Evolutionary conservation across 768 basidiomycete genomes (phyloP), one percentile per base, ranked within the genome.

Genomic region (Suillus hirtellus): DNA sequence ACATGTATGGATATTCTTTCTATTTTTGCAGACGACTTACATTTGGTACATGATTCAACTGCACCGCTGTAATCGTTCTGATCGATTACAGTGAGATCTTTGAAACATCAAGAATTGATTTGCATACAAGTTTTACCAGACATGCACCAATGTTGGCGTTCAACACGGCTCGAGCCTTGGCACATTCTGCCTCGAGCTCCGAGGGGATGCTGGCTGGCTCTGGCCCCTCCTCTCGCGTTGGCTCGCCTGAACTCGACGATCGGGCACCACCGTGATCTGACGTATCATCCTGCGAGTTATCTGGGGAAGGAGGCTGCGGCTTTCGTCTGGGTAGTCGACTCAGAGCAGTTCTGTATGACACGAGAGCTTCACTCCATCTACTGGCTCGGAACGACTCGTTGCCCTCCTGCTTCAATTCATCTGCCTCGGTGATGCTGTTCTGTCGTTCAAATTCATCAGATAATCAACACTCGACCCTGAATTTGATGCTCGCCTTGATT

Each of bases 61-160:
- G 87, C 92, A 64, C 89, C 86, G 72, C 90, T 89, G 73, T 94
- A 83, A 52, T 94, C 89, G 44, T 83, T 86, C 92, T 95, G 67
- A 58, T 27, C 6, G 17, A 27, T 8, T 10, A 59, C 60, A 53
- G 15, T 59, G 10, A 27, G 63, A 61, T 61, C 31, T 46, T 42
- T 38, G 47, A 52, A 2, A n/a, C 40, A 10, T 47, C 50, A 10
- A 15, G 27, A 62, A 61, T 62, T 49, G 37, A 37, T 60, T 42
- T 24, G 69, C 88, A 71, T 69, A 92, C 94, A 75, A 92, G 75
- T 70, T 93, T 92, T 6, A 92, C 81, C 71, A 88, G 80, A 69
- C 94, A 96, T 59, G 95, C 95, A 0, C 84, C 95, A 44, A 96
- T 87, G 71, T 98, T 98, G n/a, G 90, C 89, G 72, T 91, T 84